Base-by-base conservation (phyloP, 2,329 filamentous ascomycete species). In the Nemania abortiva region DNA sequence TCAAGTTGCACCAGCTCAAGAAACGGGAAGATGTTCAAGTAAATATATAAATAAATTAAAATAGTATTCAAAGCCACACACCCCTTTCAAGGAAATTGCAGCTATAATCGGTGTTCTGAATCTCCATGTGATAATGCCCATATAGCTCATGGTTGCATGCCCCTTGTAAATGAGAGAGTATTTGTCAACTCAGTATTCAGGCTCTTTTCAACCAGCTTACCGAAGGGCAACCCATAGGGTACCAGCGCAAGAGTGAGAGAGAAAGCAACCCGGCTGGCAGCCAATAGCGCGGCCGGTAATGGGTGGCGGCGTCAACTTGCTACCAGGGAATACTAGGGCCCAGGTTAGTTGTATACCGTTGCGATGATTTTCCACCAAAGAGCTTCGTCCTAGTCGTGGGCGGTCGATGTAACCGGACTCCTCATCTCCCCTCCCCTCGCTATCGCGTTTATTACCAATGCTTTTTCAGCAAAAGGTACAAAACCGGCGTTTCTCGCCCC, bases 161-260 rank as follows among this genome's bases (percentile, higher is more conserved):
- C 24, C 24, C 24, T 27, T 34, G n/a, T 29, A 4, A 20, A 13
- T 29, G 24, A 22, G 22, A 49, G 27, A 18, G 47, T 58, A 69
- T 69, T 69, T 66, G 67, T 69, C 67, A 69, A 62, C 67, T 66
- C 31, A 63, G 58, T 55, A 69, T 66, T 66, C 67, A 69, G 67
- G 67, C 67, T 69, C 67, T 63, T 66, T 69, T 65, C 62, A 31
- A 57, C 10, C 42, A 53, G 50, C 56, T 37, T 37, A 34, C 31
- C 50, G 56, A 69, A 54, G 39, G 27, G 62, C 47, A 69, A 58
- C 61, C 42, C 31, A 64, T 22, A 49, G 6, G 39, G 22, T 34
- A 42, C 39, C 39, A 22, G 52, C 37, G 37, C 47, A 22, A 59
- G 24, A 39, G 24, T 15, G 37, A 66, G 22, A 58, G 58, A 49